Evolutionary conservation across 1,139 yeast genomes (phyloP).

Genomic region (Yamadazyma jaroonii): DNA sequence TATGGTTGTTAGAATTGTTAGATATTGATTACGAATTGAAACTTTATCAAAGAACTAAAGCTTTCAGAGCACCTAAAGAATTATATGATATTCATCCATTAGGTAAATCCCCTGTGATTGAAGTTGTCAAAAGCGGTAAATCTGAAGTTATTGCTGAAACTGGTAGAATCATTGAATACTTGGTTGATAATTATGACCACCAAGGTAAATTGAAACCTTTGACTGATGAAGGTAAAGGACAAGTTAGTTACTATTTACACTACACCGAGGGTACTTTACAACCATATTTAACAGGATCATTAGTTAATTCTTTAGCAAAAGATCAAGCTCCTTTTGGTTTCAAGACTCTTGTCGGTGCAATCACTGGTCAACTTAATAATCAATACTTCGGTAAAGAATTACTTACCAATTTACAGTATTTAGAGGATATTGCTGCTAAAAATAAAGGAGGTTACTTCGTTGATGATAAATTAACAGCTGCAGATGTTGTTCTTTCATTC

Average conservation of each 20-base stretch:
- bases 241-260: slow-evolving; percentile 35
- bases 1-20: slow-evolving; percentile 41
- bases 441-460: slow-evolving; percentile 31
- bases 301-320: slow-evolving; percentile 26
- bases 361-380: slow-evolving; percentile 25
- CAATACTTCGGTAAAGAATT: slow-evolving; percentile 27
- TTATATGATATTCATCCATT: slow-evolving; percentile 35
- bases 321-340: slow-evolving; percentile 30
- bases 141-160: slow-evolving; percentile 32
- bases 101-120: slow-evolving; percentile 42
- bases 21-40: slow-evolving; percentile 34
- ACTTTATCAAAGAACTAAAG: slow-evolving; percentile 24
- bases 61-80: slow-evolving; percentile 36
- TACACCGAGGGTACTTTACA: slow-evolving; percentile 42
- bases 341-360: slow-evolving; percentile 20
- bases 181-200: slow-evolving; percentile 29
- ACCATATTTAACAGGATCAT: slow-evolving; percentile 28
- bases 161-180: slow-evolving; percentile 34
- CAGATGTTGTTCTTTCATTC: slow-evolving; percentile 38
- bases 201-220: slow-evolving; percentile 23
- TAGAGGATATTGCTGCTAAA: slow-evolving; percentile 30
- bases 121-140: slow-evolving; percentile 24
- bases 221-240: slow-evolving; percentile 23
- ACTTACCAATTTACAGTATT: slow-evolving; percentile 22
- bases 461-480: slow-evolving; percentile 35